phyloP scores from a whole-genome alignment of 345 rosid species.

The Hibiscus trionum region DNA sequence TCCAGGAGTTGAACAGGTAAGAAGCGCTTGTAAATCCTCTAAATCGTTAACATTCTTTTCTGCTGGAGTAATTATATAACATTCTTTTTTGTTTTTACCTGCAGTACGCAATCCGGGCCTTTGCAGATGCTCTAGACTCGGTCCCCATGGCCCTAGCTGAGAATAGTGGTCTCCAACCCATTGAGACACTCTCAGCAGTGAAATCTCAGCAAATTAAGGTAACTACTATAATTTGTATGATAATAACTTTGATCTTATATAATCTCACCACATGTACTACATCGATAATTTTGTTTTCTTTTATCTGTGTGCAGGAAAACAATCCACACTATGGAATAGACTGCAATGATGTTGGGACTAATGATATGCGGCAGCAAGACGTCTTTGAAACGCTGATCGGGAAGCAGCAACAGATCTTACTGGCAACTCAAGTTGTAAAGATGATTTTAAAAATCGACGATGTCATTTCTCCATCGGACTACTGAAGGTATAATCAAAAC shows the following conservation, averaged over 20 bases:
- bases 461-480: slow-evolving; percentile 76
- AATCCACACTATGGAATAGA: slow-evolving; percentile 53
- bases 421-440: slow-evolving; percentile 98
- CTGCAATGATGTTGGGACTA: slow-evolving; percentile 90
- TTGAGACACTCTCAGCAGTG: slow-evolving; percentile 88
- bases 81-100: not conserved
- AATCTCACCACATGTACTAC: not conserved
- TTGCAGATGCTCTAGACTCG: slow-evolving; percentile 90
- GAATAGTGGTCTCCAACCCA: slow-evolving; percentile 93
- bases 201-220: slow-evolving; percentile 92
- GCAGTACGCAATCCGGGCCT: slow-evolving; percentile 93
- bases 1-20: slow-evolving; percentile 92
- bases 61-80: not conserved
- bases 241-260: not conserved
- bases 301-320: slow-evolving; percentile 44
- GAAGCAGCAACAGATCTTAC: slow-evolving; percentile 90
- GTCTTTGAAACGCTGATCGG: slow-evolving; percentile 93
- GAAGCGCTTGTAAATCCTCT: not conserved
- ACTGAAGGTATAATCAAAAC: slow-evolving; percentile 28
- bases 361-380: slow-evolving; percentile 81
- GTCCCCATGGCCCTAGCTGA: slow-evolving; percentile 96
- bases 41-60: not conserved
- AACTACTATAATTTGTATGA: slow-evolving; percentile 1
- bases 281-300: not conserved
- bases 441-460: slow-evolving; percentile 96